Base-by-base conservation (phyloP, 345 rosid species). In the Populus ilicifolia region DNA sequence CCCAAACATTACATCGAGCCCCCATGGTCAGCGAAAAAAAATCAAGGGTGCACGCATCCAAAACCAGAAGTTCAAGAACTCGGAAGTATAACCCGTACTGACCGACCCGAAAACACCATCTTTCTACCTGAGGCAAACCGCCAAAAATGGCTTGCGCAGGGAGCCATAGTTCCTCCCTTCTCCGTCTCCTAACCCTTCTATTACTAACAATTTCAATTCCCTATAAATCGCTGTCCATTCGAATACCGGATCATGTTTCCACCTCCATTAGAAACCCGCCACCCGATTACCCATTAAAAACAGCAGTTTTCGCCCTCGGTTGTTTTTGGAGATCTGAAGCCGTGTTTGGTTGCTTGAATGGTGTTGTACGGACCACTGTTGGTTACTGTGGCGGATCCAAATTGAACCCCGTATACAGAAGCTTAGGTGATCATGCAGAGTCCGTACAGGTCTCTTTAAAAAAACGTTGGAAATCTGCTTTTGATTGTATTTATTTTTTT, bases 281-380 rank as follows among this genome's bases (percentile, higher is more conserved):
- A 3, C 82, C 90, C 2, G 87, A 83, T 63, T 90, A 69, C 8
- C 87, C 84, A 0, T 67, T 82, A 6, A 89, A 84, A 75, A 82
- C 84, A 0, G 98, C 99, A 16, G 93, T 93, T 63, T 93, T 93
- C 50, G 86, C 99, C 23, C 92, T 93, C 5, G 98, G 99, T 1
- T 86, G 99, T 89, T 95, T 95, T 92, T 95, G 91, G 99, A 84
- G 99, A 85, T 93, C 98, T 33, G 99, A 95, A 71, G 91, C 99
- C 2, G 92, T 86, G 7, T 95, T 95, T 78, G 98, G 99, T 0
- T 95, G 99, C 87, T 79, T 91, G 65, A 67, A 87, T 27, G 99
- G 99, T 70, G 94, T 93, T 38, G 86, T 92, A 0, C 90, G 93
- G 54, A 93, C 98, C 36, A 87, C 92, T 0, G 83, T 76, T 12